Conservation (phyloP, 1,139 yeast genomes). For the Trichomonascaceae sp. region DNA sequence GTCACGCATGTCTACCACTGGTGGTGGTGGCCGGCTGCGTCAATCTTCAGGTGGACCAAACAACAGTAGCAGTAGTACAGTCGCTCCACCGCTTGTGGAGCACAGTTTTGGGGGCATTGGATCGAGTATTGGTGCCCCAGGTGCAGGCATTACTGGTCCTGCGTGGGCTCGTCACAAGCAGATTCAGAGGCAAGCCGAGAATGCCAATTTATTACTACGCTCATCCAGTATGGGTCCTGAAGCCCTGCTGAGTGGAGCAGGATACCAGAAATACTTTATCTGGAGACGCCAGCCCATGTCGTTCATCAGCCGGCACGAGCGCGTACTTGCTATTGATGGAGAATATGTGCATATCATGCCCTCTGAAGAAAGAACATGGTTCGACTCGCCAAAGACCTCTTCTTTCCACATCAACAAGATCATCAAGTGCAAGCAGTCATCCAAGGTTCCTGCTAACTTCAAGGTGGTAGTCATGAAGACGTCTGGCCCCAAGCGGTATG, state of each 20-base stretch:
- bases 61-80: conserved; percentile 3
- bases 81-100: conserved; percentile 4
- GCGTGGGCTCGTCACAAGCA: conserved; percentile 2
- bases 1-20: background rate
- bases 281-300: conserved; percentile 84
- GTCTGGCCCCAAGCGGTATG: conserved; percentile 62
- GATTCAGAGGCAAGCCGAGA: conserved; percentile 1
- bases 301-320: conserved; percentile 67
- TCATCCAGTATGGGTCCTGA: conserved; percentile 5
- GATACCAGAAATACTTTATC: conserved; percentile 51
- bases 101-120: background rate
- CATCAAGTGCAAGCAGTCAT: conserved; percentile 59
- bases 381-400: conserved; percentile 68
- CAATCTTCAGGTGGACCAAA: conserved; percentile 9
- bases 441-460: conserved; percentile 66
- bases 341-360: conserved; percentile 87
- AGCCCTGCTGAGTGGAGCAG: conserved; percentile 12
- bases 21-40: conserved; percentile 5
- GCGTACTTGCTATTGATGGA: conserved; percentile 81
- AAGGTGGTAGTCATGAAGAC: conserved; percentile 68
- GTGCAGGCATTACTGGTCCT: no score
- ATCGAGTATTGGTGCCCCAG: no score
- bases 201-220: conserved; percentile 1
- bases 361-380: conserved; percentile 53
- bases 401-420: conserved; percentile 81